These are phyloP conservation scores for Citrus reticulata DNA, from an alignment of 345 rosid genomes.

Conservation along the genomic window DNA sequence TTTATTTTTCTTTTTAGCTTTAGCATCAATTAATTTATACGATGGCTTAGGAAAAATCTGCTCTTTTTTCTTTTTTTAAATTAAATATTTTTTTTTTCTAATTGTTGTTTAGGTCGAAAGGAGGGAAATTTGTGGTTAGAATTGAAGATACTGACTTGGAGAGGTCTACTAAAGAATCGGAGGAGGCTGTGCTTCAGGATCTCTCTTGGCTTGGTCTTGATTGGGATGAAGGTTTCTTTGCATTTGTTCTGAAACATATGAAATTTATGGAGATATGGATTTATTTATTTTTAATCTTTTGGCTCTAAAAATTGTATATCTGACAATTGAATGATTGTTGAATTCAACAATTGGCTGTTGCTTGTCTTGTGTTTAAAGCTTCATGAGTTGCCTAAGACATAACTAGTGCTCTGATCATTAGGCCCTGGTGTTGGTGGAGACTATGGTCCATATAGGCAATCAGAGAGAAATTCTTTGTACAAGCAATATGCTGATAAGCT, in stretches of 20 bases:
- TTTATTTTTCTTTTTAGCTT: not conserved
- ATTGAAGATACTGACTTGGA: slow-evolving; percentile 93
- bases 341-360: not conserved
- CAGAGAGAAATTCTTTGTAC: slow-evolving; percentile 82
- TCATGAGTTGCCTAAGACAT: not conserved
- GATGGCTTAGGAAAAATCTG: not conserved
- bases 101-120: slow-evolving; percentile 61
- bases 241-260: not conserved
- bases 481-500: slow-evolving; percentile 74
- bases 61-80: not conserved
- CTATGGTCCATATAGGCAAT: slow-evolving; percentile 85
- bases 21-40: not conserved
- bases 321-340: not conserved
- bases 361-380: not conserved
- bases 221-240: slow-evolving; percentile 78
- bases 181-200: slow-evolving; percentile 87
- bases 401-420: slow-evolving; percentile 6
- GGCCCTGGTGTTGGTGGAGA: slow-evolving; percentile 87
- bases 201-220: slow-evolving; percentile 90
- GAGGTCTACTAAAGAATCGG: slow-evolving; percentile 88
- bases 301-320: not conserved
- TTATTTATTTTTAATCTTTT: not conserved
- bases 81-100: not conserved
- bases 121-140: slow-evolving; percentile 86
- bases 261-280: not conserved